A percentile compares a stretch with the other conserved stretches of the same genome.
Evolutionary conservation across 2,329 filamentous ascomycete genomes (phyloP).

Genomic region (Magnaporthiopsis incrustans): DNA sequence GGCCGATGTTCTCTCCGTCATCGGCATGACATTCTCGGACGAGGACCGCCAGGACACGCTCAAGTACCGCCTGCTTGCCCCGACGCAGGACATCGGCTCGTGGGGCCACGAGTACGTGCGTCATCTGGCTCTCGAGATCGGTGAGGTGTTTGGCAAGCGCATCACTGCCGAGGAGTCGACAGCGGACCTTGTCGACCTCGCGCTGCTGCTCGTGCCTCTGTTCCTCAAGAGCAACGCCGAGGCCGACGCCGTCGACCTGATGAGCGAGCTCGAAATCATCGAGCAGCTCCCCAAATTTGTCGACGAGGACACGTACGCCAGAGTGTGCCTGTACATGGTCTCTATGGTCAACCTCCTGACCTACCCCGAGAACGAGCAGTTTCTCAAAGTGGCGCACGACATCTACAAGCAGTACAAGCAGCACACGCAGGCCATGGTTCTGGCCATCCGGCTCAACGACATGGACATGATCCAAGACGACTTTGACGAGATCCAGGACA

Average conservation of each 20-base stretch:
- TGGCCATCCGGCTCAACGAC: conserved; percentile 91
- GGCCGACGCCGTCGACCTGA: conserved; percentile 91
- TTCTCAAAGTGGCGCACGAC: conserved; percentile 83
- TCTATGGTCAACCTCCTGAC: conserved; percentile 98
- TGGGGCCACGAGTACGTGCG: conserved; percentile 99
- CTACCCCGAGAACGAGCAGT: conserved; percentile 94
- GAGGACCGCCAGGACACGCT: conserved; percentile 93
- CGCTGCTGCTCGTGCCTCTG: conserved; percentile 77
- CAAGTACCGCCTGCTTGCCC: conserved; percentile 86
- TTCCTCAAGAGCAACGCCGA: conserved; percentile 97
- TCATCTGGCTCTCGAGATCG: conserved; percentile 91
- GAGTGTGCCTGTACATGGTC: conserved; percentile 96
- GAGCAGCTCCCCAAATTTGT: conserved; percentile 82
- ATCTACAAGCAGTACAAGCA: conserved; percentile 94
- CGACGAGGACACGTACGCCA: conserved; percentile 85
- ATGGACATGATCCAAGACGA: conserved; percentile 70
- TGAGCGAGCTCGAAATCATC: conserved; percentile 97
- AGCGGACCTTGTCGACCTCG: conserved; percentile 78
- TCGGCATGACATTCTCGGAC: conserved; percentile 98
- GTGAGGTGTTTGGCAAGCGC: conserved; percentile 84
- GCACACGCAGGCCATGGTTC: conserved; percentile 83
- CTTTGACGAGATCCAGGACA: conserved; percentile 72
- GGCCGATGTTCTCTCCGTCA: conserved; percentile 91
- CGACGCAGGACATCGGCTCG: conserved; percentile 84
- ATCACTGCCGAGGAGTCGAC: conserved; percentile 77